Percentiles rank a stretch among this genome's conserved stretches.
phyloP scores from a whole-genome alignment of 2,329 filamentous ascomycete genomes.

The Paecilomyces dactylethromorphus region DNA sequence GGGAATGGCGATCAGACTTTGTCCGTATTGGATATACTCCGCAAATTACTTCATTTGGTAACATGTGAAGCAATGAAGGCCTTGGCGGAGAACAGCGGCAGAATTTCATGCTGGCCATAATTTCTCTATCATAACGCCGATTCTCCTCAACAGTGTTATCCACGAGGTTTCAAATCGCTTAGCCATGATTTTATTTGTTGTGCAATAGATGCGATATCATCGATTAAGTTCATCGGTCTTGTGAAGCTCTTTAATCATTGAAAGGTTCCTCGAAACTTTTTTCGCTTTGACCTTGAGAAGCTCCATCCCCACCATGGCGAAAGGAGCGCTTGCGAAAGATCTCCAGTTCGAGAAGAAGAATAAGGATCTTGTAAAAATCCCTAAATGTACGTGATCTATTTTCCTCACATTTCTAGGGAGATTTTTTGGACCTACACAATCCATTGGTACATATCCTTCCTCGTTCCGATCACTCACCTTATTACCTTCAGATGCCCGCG shows the following conservation, averaged over 20 bases:
- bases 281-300: neutral
- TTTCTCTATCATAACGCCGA: neutral
- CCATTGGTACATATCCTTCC: neutral
- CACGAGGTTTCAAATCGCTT: neutral
- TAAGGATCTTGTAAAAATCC: slow-evolving; percentile 26
- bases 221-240: neutral
- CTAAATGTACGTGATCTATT: slow-evolving; percentile 23
- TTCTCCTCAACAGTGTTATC: neutral
- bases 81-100: neutral
- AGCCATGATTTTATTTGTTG: too few species aligned
- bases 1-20: neutral
- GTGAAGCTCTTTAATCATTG: neutral
- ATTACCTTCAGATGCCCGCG: slow-evolving; percentile 33
- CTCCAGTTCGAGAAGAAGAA: slow-evolving; percentile 36
- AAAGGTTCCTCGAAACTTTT: neutral
- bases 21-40: neutral
- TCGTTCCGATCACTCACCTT: neutral
- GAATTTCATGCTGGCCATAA: neutral
- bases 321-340: slow-evolving; percentile 12
- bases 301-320: slow-evolving; percentile 11
- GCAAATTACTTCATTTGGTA: neutral
- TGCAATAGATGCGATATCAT: neutral
- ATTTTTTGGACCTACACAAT: neutral
- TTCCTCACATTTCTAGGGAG: neutral
- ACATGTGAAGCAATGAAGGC: neutral